Base-by-base conservation (phyloP, 2,329 filamentous ascomycete genomes). In the Ceratocystis alfenasii region DNA sequence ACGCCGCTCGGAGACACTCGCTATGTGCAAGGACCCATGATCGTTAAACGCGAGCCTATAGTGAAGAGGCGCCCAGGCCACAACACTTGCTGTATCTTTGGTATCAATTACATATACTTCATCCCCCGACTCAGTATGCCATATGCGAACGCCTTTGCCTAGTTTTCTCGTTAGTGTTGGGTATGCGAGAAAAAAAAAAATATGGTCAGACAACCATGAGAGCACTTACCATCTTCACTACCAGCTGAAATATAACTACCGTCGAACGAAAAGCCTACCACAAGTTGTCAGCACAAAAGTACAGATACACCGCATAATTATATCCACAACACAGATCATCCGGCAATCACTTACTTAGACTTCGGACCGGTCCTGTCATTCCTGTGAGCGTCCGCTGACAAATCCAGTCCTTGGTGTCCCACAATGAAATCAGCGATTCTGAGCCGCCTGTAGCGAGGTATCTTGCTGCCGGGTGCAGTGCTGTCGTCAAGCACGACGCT, bases 361-460 rank as follows among this genome's bases (percentile, higher is more conserved):
- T 88, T 71, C 83, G 81, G 33, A 92, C 85, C 2, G 87, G 84
- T 1, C 87, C 87, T 8, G 81, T 80, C 77, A 89, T 87, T 70
- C 83, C 80, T 45, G 84, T 84, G 53, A 91, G 78, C 0, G 87
- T 90, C 68, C 86, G 81, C 71, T 86, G 82, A 72, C 88, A 91
- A 66, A 89, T 83, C 87, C 88, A 91, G 70, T 89, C 85, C 50
- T 81, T 80, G 2, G 88, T 91, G 71, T 92, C 88, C 86, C 88
- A 93, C 2, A 93, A 77, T 4, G 86, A 81, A 69, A 92, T 87
- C 63, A 90, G 81, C 1, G 87, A 87, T 71, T 93, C 89, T 8
- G 85, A 84, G 8, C 87, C 88, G 36, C 88, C 89, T 0, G 87
- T 88, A 0, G 89, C 89, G 57, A 93, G 78, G 72, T 86, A 88